A percentile compares a stretch with the other conserved stretches of the same genome.
Evolutionary conservation across 768 basidiomycete species (phyloP).

Genomic region (Podaxis rugospora): DNA sequence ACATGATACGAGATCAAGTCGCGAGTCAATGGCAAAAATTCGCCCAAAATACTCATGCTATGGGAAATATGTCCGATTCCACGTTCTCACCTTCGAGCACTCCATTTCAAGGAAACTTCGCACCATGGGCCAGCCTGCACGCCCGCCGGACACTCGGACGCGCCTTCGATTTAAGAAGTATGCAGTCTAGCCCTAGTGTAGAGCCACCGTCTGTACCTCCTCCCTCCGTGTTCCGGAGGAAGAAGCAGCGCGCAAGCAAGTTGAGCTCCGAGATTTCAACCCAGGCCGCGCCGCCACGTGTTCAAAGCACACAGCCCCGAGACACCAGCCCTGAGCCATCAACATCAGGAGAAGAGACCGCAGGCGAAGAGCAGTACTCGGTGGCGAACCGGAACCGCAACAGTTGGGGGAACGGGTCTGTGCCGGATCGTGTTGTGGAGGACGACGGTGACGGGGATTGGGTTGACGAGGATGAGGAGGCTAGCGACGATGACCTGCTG

Average conservation of each 20-base stretch:
- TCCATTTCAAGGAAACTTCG: conserved; percentile 65
- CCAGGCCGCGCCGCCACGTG: conserved; percentile 57
- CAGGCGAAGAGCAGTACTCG: conserved; percentile 44
- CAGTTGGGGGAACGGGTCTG: conserved; percentile 27
- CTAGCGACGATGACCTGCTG: conserved; percentile 65
- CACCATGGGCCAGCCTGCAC: conserved; percentile 72
- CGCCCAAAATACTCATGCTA: conserved; percentile 61
- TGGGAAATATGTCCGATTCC: conserved; percentile 58
- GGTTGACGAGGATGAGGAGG: conserved; percentile 70
- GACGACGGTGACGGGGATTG: conserved; percentile 55
- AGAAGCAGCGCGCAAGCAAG: conserved; percentile 20
- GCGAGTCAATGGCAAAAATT: conserved; percentile 76
- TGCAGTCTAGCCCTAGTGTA: conserved; percentile 55
- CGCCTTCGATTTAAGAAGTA: conserved; percentile 48
- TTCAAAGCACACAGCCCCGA: conserved; percentile 78
- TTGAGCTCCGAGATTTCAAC: conserved; percentile 23
- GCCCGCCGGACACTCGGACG: conserved; percentile 45
- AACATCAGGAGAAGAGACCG: conserved; percentile 75
- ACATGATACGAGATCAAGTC: conserved; percentile 63
- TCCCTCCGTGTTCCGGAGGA: conserved; percentile 40
- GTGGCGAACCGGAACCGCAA: not conserved
- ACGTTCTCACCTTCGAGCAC: conserved; percentile 75
- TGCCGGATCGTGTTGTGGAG: conserved; percentile 15
- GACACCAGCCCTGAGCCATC: conserved; percentile 79
- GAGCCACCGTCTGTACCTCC: conserved; percentile 57